Conservation (phyloP, 108 stramenopile species). For the Aurantiochytrium sp. region DNA sequence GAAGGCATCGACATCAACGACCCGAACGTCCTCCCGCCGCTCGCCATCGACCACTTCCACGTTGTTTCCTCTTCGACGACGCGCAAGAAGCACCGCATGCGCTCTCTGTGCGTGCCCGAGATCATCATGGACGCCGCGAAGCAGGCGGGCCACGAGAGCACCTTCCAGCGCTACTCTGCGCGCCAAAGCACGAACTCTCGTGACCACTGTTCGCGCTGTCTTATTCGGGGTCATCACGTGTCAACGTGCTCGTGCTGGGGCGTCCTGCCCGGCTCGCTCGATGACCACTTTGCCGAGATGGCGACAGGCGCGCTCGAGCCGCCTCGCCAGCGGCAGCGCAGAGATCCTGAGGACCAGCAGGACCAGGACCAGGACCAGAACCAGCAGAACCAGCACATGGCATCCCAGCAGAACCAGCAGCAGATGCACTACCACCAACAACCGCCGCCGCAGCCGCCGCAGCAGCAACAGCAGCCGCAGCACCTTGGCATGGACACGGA, state of each 20-base stretch:
- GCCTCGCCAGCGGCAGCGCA: not conserved
- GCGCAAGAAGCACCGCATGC: conserved; percentile 11
- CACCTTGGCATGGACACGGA: not conserved
- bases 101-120: not conserved
- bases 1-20: not conserved
- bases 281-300: not conserved
- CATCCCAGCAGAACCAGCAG: not conserved
- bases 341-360: not conserved
- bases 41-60: not conserved
- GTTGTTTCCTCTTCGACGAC: not conserved
- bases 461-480: not conserved
- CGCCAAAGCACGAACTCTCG: not conserved
- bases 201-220: conserved; percentile 16
- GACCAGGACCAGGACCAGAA: not conserved
- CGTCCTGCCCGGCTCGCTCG: not conserved
- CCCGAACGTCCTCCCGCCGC: not conserved
- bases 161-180: not conserved
- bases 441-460: not conserved
- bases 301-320: not conserved
- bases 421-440: too few species aligned
- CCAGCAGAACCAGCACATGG: not conserved
- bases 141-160: not conserved
- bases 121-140: not conserved
- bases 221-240: conserved; percentile 5
- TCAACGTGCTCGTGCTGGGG: not conserved